Base-by-base conservation (phyloP, 2,329 filamentous ascomycete genomes). In the Septoria linicola region DNA sequence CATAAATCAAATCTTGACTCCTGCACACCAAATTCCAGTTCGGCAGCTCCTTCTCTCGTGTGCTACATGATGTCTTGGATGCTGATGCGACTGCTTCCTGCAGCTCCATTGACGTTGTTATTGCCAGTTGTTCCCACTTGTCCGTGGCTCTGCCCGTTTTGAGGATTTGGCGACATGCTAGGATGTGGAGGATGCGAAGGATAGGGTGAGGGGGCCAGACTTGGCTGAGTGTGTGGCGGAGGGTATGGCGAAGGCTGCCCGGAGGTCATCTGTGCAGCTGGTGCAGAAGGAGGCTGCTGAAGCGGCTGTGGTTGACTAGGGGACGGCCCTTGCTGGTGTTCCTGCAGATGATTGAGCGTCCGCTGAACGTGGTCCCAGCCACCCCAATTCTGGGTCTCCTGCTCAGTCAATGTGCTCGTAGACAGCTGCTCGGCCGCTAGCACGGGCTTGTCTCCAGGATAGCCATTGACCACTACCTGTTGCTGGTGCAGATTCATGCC, bases 301-400 rank as follows among this genome's bases (percentile, higher is more conserved):
- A 51, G 51, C 13, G 49, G 49, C 31, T 53, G 61, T 21, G 55
- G 58, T 14, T 53, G 59, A 32, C 31, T 34, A 5, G 44, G 13
- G 14, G 44, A 17, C 5, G n/a, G 20, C 2, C 41, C 49, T 45
- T 70, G 75, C 54, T 73, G 70, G 47, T 79, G 74, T 8, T 69
- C 76, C 61, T 75, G 68, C 27, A 89, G 69, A 34, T 78, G 74
- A 14, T 78, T 73, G 3, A 88, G 73, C 17, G 81, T 76, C 47
- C 78, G 76, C 62, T 93, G 85, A 11, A 95, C 74, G 55, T 81
- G 80, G 17, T 82, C 81, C 91, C 91, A 96, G 2, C 88, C 88
- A 44, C 84, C 83, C 88, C 89, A 95, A 40, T 87, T 84, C 46
- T 78, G 75, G 37, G 54, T 54, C 46, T 68, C 65, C 19, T 59